phyloP scores from a whole-genome alignment of 2,329 filamentous ascomycete species.

The Apiospora kogelbergensis region DNA sequence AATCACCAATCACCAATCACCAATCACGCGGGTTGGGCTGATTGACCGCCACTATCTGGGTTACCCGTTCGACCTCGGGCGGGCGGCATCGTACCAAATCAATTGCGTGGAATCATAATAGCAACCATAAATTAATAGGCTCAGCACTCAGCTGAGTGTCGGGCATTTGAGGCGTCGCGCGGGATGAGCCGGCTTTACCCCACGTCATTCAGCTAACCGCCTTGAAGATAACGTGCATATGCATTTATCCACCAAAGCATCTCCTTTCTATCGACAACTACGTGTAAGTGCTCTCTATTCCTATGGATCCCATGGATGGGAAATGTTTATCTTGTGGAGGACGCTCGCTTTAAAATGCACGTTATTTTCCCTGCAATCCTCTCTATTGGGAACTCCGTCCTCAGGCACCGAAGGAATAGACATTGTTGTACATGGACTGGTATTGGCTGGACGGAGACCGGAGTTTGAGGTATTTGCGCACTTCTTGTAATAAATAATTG shows the following conservation, averaged over 20 bases:
- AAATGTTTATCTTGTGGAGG: no score
- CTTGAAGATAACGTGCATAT: neutral
- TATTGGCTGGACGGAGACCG: no score
- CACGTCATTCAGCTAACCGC: neutral
- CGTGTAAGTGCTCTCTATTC: no score
- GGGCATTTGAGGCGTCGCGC: neutral
- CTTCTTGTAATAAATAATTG: no score
- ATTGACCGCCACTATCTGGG: neutral
- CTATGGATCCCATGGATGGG: no score
- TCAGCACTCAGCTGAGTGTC: neutral
- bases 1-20: neutral
- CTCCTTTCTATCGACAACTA: no score
- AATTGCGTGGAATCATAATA: neutral
- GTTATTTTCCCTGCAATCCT: no score
- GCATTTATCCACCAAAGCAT: neutral
- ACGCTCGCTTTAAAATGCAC: no score
- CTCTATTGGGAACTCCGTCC: no score
- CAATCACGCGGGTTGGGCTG: neutral
- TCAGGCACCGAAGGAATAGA: no score
- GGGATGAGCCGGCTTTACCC: constrained; percentile 1
- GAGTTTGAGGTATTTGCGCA: no score
- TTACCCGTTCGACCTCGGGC: neutral
- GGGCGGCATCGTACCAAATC: neutral
- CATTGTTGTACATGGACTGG: no score
- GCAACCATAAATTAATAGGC: neutral